These are phyloP conservation scores for Kodamaea laetipori DNA, from an alignment of 805 yeast species.

Conservation along the genomic window DNA sequence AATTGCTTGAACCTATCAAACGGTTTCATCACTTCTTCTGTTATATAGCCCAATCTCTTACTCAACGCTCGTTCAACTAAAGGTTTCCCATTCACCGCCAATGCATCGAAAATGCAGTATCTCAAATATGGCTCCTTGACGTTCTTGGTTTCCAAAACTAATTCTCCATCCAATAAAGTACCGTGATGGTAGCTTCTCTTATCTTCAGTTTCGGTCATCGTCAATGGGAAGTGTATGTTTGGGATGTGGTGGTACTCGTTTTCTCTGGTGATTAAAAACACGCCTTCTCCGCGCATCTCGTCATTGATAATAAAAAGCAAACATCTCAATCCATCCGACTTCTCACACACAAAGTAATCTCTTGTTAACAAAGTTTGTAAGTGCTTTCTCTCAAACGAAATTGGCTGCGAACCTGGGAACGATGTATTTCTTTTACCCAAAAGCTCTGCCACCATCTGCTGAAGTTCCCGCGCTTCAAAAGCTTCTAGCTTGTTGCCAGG, in stretches of 20 bases:
- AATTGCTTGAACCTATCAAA: slow-evolving; percentile 66
- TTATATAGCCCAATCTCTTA: slow-evolving; percentile 84
- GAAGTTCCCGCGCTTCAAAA: slow-evolving; percentile 66
- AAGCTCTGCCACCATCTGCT: slow-evolving; percentile 65
- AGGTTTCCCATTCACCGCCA: slow-evolving; percentile 76
- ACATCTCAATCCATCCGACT: slow-evolving; percentile 90
- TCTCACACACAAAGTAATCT: slow-evolving; percentile 94
- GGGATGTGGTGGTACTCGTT: slow-evolving; percentile 83
- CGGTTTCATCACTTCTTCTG: slow-evolving; percentile 79
- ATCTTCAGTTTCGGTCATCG: slow-evolving; percentile 41
- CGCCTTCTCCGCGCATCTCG: slow-evolving; percentile 80
- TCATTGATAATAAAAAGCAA: slow-evolving; percentile 67
- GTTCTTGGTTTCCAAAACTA: slow-evolving; percentile 75
- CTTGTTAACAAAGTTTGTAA: slow-evolving; percentile 59
- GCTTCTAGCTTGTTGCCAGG: slow-evolving; percentile 84
- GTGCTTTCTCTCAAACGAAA: slow-evolving; percentile 80
- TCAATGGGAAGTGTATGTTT: slow-evolving; percentile 77
- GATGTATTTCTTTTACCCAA: slow-evolving; percentile 54
- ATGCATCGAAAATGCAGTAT: slow-evolving; percentile 87
- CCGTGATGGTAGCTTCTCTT: slow-evolving; percentile 75
- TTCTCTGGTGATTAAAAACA: slow-evolving; percentile 84
- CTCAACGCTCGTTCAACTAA: slow-evolving; percentile 72
- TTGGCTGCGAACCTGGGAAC: slow-evolving; percentile 96
- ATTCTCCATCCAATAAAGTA: slow-evolving; percentile 90
- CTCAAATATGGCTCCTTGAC: slow-evolving; percentile 52